phyloP scores from a whole-genome alignment of 495 filamentous ascomycete genomes.

The Penicillium egyptiacum region DNA sequence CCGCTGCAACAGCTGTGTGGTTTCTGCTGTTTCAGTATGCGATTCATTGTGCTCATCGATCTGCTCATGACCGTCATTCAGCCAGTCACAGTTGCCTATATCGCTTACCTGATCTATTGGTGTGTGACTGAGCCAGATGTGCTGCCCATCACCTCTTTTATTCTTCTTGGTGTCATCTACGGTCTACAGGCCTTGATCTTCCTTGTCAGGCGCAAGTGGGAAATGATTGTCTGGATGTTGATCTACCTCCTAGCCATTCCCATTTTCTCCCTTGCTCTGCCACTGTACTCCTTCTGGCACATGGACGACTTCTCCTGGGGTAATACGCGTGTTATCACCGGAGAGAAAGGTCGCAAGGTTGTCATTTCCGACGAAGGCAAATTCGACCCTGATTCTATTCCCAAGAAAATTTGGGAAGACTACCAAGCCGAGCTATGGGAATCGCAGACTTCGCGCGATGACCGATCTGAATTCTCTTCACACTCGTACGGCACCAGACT shows the following conservation, averaged over 20 bases:
- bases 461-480: conserved; percentile 88
- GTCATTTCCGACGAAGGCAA: conserved; percentile 97
- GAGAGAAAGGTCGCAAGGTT: conserved; percentile 88
- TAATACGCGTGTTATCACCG: conserved; percentile 96
- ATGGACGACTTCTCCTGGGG: conserved; percentile 99
- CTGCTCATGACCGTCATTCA: conserved; percentile 88
- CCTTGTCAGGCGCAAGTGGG: conserved; percentile 93
- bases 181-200: conserved; percentile 98
- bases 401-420: conserved; percentile 98
- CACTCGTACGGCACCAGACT: conserved; percentile 88
- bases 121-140: conserved; percentile 57
- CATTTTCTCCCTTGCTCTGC: conserved; percentile 86
- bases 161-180: conserved; percentile 91
- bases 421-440: conserved; percentile 96
- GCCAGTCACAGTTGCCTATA: conserved; percentile 89
- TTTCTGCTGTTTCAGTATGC: conserved; percentile 99
- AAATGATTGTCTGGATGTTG: conserved; percentile 99
- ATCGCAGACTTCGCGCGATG: conserved; percentile 79
- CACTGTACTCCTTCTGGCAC: conserved; percentile 97
- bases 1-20: conserved; percentile 91
- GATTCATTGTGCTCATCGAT: conserved; percentile 95
- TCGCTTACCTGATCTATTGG: conserved; percentile 82
- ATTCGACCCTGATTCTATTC: conserved; percentile 90
- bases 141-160: conserved; percentile 80
- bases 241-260: conserved; percentile 91